phyloP scores from a whole-genome alignment of 768 basidiomycete species.

The Leccinum disarticulatum region DNA sequence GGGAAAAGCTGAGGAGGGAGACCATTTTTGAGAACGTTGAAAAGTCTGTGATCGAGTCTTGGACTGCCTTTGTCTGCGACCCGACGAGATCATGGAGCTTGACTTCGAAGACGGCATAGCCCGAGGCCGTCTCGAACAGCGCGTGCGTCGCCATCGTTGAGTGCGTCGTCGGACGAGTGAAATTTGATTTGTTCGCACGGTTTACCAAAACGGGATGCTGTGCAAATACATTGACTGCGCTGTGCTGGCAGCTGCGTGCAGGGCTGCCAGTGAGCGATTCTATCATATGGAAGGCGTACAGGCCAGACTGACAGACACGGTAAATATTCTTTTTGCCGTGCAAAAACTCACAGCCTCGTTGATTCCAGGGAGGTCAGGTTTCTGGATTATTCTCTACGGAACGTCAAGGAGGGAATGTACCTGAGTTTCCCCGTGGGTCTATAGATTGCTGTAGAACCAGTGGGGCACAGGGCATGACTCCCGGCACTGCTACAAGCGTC shows the following conservation, averaged over 20 bases:
- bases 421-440: background rate
- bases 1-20: slow-evolving; percentile 83
- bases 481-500: too few relatives aligned
- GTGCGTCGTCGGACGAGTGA: slow-evolving; percentile 33
- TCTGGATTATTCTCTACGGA: background rate
- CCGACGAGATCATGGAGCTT: slow-evolving; percentile 88
- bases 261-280: background rate
- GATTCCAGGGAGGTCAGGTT: background rate
- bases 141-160: slow-evolving; percentile 71
- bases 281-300: background rate
- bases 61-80: slow-evolving; percentile 71
- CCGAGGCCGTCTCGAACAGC: slow-evolving; percentile 91
- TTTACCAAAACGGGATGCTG: background rate
- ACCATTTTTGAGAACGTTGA: slow-evolving; percentile 93
- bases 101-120: slow-evolving; percentile 90
- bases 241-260: background rate
- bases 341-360: background rate
- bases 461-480: background rate
- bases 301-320: background rate
- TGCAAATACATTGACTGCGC: background rate
- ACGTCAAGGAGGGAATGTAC: too few relatives aligned
- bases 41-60: slow-evolving; percentile 84
- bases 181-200: slow-evolving; percentile 23
- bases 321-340: background rate
- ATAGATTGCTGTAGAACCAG: background rate